Evolutionary conservation across 257 asterid species (phyloP).

Genomic region (Gentiana macrophylla): DNA sequence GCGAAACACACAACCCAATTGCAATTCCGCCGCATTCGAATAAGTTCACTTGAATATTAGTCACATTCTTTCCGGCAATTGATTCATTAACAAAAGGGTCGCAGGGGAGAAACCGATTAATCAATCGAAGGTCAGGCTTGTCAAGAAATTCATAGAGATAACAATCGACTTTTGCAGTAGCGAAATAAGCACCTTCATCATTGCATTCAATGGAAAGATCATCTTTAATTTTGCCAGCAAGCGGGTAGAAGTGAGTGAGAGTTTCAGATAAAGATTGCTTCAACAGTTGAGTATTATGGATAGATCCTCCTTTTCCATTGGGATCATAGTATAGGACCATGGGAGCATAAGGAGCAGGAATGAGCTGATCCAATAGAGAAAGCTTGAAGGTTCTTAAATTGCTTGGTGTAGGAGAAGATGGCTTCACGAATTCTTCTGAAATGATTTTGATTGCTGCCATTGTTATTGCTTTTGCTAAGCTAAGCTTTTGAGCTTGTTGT

Average conservation of each 20-base stretch:
- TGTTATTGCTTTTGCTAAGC: neutral
- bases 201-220: constrained; percentile 50
- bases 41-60: constrained; percentile 45
- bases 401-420: constrained; percentile 56
- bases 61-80: constrained; percentile 22
- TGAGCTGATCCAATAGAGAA: constrained; percentile 52
- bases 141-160: constrained; percentile 29
- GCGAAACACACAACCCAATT: constrained; percentile 55
- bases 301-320: constrained; percentile 15
- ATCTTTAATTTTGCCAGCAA: constrained; percentile 53
- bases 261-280: constrained; percentile 46
- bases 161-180: constrained; percentile 24
- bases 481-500: neutral
- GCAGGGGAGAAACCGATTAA: constrained; percentile 41
- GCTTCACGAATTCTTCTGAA: constrained; percentile 39
- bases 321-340: constrained; percentile 39
- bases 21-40: constrained; percentile 77
- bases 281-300: constrained; percentile 24
- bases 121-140: constrained; percentile 29
- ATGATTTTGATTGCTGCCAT: constrained; percentile 38
- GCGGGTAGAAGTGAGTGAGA: constrained; percentile 43
- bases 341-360: constrained; percentile 73
- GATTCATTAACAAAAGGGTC: constrained; percentile 17
- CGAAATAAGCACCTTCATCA: constrained; percentile 52
- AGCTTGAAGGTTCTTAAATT: constrained; percentile 45